A percentile compares a stretch with the other conserved stretches of the same genome.
These are phyloP conservation scores for Pestalotiopsis sp. DNA, from an alignment of 2,329 filamentous ascomycete genomes.

Conservation along the genomic window DNA sequence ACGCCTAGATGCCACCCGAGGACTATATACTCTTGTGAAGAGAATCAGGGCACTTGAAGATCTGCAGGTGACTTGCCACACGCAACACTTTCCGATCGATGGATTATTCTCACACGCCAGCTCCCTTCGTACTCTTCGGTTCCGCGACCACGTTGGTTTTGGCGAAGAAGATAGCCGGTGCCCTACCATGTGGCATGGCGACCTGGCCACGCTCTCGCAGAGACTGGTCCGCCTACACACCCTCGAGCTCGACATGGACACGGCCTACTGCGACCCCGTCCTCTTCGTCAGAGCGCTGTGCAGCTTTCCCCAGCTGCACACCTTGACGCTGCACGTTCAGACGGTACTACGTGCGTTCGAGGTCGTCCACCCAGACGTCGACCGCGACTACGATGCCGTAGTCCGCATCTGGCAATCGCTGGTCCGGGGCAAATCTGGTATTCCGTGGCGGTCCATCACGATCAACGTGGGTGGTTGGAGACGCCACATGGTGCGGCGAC, in stretches of 20 bases:
- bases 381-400: constrained; percentile 40
- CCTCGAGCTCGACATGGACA: constrained; percentile 52
- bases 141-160: constrained; percentile 51
- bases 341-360: constrained; percentile 40
- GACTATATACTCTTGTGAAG: constrained; percentile 41
- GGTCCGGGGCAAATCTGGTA: constrained; percentile 28
- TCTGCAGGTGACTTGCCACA: constrained; percentile 46
- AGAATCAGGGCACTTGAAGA: constrained; percentile 38
- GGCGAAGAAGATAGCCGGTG: constrained; percentile 42
- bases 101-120: constrained; percentile 39
- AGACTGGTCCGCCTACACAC: constrained; percentile 36
- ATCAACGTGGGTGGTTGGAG: constrained; percentile 53
- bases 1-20: constrained; percentile 40
- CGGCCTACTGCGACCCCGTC: constrained; percentile 33
- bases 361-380: constrained; percentile 26
- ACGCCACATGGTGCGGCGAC: constrained; percentile 44
- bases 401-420: constrained; percentile 36
- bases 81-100: constrained; percentile 40
- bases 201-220: constrained; percentile 36
- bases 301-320: constrained; percentile 40
- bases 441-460: constrained; percentile 42
- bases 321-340: constrained; percentile 47
- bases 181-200: constrained; percentile 40
- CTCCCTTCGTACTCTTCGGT: constrained; percentile 39
- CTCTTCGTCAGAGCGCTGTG: constrained; percentile 41